Evolutionary conservation across 805 yeast genomes (phyloP), one percentile per base, ranked within the genome.

Genomic region (Candida coleopterorum): DNA sequence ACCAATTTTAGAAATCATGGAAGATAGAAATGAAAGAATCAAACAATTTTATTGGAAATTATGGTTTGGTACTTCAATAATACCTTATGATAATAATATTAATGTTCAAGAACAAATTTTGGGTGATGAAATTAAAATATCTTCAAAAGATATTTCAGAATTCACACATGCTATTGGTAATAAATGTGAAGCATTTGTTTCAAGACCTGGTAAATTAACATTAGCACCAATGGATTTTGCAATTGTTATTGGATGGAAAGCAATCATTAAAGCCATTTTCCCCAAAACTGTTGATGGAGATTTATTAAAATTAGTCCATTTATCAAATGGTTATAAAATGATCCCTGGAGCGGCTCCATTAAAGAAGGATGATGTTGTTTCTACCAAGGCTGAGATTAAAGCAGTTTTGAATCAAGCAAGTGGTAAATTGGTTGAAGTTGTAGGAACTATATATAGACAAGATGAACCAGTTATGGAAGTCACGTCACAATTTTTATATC

Each of bases 221-320:
- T 72, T 79, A 50, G 98, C 97, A 33, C 99, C 99, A 55, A 90
- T 93, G 97, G 99, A 93, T 71, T 93, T 89, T 58, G 97, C 98
- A 34, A 93, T 93, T 61, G 97, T 93, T 40, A 78, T 89, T 51
- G 97, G 98, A 31, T 93, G 99, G 99, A 84, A 83, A 69, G 94
- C 97, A 34, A 90, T 93, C 58, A 90, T 93, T 70, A 87, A 85
- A 71, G 89, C 97, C n/a, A 85, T 93, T 51, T 93, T 93, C 93
- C 98, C 98, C 38, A 77, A 78, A 58, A 79, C 81, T 45, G 94
- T 93, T 53, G 97, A 94, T 60, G 98, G 98, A 65, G 98, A 93
- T 61, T 74, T 93, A 56, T 74, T 93, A 68, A 84, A 82, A 60
- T 75, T 93, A 55, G 98, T 93, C 39, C 99, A 93, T 62, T 72